Conservation (phyloP, 2,329 filamentous ascomycete genomes). For the Pseudogymnoascus verrucosus region DNA sequence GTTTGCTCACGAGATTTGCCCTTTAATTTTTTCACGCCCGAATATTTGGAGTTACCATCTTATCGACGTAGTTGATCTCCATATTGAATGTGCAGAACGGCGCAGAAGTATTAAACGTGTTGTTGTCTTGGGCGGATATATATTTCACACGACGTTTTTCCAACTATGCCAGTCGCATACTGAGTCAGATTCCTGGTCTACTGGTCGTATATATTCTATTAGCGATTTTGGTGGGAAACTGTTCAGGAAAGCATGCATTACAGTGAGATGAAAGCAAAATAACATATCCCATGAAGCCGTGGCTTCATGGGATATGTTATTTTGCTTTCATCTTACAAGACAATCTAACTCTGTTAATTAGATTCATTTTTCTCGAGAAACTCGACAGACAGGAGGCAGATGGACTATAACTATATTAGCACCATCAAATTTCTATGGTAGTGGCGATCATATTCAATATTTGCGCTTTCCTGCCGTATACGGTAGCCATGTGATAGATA, state of each 20-base stretch:
- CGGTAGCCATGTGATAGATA: not conserved
- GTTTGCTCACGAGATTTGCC: not conserved
- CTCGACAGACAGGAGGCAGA: no score
- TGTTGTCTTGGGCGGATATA: not conserved
- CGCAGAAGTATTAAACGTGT: not conserved
- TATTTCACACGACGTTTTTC: not conserved
- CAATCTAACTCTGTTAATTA: not conserved
- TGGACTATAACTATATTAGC: not conserved
- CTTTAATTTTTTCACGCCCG: not conserved
- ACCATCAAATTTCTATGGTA: not conserved
- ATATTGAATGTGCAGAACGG: not conserved
- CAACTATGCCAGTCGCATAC: not conserved
- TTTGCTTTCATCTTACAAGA: no score
- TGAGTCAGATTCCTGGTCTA: constrained; percentile 49
- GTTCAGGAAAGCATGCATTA: not conserved
- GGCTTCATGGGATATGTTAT: no score
- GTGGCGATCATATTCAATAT: no score
- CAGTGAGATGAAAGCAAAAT: no score
- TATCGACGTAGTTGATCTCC: not conserved
- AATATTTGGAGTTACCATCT: no score
- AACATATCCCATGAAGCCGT: no score
- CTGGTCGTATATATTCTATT: constrained; percentile 31
- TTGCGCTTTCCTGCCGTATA: not conserved
- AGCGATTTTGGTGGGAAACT: not conserved
- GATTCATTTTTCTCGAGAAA: not conserved